Evolutionary conservation across 2,329 filamentous ascomycete species (phyloP), one percentile per base, ranked within the genome.

Genomic region (Curvularia hawaiiensis): DNA sequence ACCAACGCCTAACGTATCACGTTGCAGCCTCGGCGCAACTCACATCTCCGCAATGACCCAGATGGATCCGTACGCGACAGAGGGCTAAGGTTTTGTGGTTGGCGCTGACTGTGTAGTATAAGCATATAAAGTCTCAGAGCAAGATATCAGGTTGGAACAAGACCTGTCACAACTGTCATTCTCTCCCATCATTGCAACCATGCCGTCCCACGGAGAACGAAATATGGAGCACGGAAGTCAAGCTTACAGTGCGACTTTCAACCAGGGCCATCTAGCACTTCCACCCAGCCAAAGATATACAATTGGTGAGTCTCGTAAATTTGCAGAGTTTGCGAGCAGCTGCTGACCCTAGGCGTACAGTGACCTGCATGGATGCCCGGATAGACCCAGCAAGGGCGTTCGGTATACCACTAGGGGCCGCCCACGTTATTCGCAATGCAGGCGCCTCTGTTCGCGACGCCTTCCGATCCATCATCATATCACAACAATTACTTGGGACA

Each of bases 281-380:
- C 88, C 89, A 0, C 90, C 90, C 16, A 85, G 85, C 10, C 89
- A 89, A 77, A 84, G 88, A 66, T 90, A 90, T 68, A 79, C 86
- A 8, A 79, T 90, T 61, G 75, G 87, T 88, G 81, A 33, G 79
- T 64, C 40, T 30, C 18, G 39, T 11, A 2, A 12, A 16, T 47
- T 4, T 16, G 18, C 24, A 24, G 12, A 2, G 2, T 9, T 26
- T 18, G 8, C 28, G n/a, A 31, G n/a, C 18, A 2, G 2, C 8
- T 10, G 12, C 56, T 59, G 14, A 51, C 14, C 24, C 22, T 30
- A 11, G 39, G 43, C 24, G 12, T 16, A 41, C 22, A 84, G 83
- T 94, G 44, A 90, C 90, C 0, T 95, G 91, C 77, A 95, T 95
- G 90, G 90, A 95, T 69, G 89, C 91, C 5, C 86, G 90, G 12